phyloP scores from a whole-genome alignment of 2,329 filamentous ascomycete genomes.

The Colletotrichum tofieldiae region DNA sequence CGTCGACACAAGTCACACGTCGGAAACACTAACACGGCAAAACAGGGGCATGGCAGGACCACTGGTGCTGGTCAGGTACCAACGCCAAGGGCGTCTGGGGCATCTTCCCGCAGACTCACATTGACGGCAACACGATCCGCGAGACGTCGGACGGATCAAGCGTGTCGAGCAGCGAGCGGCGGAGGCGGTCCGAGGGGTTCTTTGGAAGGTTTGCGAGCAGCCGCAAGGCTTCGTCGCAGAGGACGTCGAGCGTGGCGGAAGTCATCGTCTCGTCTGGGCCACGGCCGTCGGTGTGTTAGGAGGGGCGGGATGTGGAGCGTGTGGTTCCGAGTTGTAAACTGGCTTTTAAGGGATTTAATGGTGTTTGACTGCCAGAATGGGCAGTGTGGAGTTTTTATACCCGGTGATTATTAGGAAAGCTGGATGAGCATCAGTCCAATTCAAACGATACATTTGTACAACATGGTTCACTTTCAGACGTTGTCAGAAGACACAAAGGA shows the following conservation, averaged over 20 bases:
- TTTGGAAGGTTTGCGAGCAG: conserved; percentile 53
- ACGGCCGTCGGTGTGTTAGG: conserved; percentile 27
- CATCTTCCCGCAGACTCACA: conserved; percentile 66
- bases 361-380: neutral
- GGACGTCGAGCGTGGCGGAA: conserved; percentile 53
- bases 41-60: conserved; percentile 61
- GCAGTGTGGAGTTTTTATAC: conserved; percentile 27
- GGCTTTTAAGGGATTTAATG: neutral
- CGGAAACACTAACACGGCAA: conserved; percentile 6
- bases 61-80: conserved; percentile 72
- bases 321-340: neutral
- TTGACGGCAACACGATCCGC: conserved; percentile 63
- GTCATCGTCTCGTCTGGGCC: conserved; percentile 26
- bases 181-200: conserved; percentile 50
- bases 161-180: conserved; percentile 54
- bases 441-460: neutral
- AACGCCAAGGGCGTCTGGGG: conserved; percentile 69
- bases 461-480: neutral
- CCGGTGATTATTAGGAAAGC: conserved; percentile 12
- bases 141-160: conserved; percentile 52
- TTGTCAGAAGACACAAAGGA: neutral
- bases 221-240: conserved; percentile 49
- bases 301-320: neutral
- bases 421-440: neutral
- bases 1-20: no score